Evolutionary conservation across 2,329 filamentous ascomycete genomes (phyloP), one percentile per base, ranked within the genome.

Genomic region (Alternaria burnsii): DNA sequence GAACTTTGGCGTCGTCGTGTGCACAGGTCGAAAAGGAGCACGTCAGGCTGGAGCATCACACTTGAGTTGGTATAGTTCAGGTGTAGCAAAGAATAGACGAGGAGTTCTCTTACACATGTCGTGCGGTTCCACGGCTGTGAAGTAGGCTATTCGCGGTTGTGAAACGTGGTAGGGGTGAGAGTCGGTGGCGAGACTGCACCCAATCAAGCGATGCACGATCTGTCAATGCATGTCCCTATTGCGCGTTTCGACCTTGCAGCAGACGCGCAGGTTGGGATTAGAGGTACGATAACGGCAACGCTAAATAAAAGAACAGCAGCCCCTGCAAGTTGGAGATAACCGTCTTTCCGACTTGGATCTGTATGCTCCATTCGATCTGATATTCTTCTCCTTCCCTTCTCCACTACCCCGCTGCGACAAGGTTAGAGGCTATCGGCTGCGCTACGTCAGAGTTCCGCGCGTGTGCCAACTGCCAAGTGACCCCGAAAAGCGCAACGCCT

Each of bases 121-220:
- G 30, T 38, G 58, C 47, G 41, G 20, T 22, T 46, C 20, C 41
- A 36, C 10, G 41, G 18, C 22, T 41, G 14, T 20, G n/a, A 43
- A 46, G 40, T 41, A 41, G 43, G 58, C 11, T 16, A 36, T 36
- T 16, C 32, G 12, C 48, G 30, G 40, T 36, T 44, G 63, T 64
- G 63, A 54, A 58, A 62, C 47, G 48, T 55, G 68, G 58, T 60
- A 68, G 62, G 65, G 63, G 58, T 66, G 52, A 36, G 41, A 41
- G 50, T 41, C 53, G 62, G 65, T 62, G 69, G 71, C 69, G 65
- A 70, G 65, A 67, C 63, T 60, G 54, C 43, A 64, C 55, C 71
- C 69, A 72, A 73, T 73, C 65, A 70, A 58, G 57, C 22, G 67
- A 59, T 47, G 63, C 70, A 73, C 68, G 65, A 72, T 64, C 59